phyloP scores from a whole-genome alignment of 2,329 filamentous ascomycete species.

The Aspergillus caelatus region DNA sequence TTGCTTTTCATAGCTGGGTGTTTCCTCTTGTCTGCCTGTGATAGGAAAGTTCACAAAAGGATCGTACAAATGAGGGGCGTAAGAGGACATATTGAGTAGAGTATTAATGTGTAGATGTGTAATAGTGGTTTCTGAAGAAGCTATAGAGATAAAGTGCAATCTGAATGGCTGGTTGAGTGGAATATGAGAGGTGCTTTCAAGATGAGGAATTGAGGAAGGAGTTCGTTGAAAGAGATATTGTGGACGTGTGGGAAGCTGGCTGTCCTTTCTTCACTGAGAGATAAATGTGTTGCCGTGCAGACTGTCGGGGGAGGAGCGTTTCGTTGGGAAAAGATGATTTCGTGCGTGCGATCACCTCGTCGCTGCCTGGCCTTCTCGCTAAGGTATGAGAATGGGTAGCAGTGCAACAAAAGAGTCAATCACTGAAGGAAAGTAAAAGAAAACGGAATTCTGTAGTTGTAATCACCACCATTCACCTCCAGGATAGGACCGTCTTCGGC shows the following conservation, averaged over 20 bases:
- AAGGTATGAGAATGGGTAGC: conserved; percentile 12
- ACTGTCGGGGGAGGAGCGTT: background rate
- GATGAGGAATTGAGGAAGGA: background rate
- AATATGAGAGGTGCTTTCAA: background rate
- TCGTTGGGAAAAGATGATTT: conserved; percentile 2
- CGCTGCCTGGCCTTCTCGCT: background rate
- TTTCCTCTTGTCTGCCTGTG: background rate
- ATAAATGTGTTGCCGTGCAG: background rate
- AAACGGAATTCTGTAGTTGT: conserved; percentile 7
- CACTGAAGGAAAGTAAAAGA: conserved; percentile 10
- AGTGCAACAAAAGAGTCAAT: conserved; percentile 10
- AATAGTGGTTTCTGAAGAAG: conserved; percentile 4
- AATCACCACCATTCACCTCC: conserved; percentile 14
- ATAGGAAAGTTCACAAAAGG: conserved; percentile 7
- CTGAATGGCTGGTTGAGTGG: background rate
- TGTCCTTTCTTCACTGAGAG: background rate
- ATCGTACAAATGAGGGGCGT: background rate
- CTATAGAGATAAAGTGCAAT: conserved; percentile 6
- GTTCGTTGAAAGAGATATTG: background rate
- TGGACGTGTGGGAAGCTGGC: background rate
- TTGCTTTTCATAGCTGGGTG: background rate
- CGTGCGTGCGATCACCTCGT: conserved; percentile 1
- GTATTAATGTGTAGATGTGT: background rate
- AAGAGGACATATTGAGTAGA: background rate
- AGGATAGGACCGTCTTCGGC: background rate